These are phyloP conservation scores for Sporormia fimetaria DNA, from an alignment of 495 filamentous ascomycete species.

Conservation along the genomic window DNA sequence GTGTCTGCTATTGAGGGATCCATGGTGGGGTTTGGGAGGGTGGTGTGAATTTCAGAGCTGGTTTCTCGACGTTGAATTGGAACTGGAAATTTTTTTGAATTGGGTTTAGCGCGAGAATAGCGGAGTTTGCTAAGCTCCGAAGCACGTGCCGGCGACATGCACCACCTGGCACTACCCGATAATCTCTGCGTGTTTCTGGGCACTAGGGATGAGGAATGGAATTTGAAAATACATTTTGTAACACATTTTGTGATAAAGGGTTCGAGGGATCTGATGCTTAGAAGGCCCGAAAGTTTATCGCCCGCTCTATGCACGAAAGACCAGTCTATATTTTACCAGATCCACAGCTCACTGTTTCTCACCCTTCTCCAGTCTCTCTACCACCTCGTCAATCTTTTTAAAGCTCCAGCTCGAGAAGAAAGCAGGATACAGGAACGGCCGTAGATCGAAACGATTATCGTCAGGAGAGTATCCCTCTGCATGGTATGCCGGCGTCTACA, in stretches of 20 bases:
- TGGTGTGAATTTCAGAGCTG: background rate
- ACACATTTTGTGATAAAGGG: no score
- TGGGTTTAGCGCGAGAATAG: conserved; percentile 4
- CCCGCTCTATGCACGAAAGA: no score
- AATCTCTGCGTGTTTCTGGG: no score
- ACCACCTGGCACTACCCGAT: no score
- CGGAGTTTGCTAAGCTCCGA: conserved; percentile 5
- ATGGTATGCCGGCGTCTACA: conserved; percentile 30
- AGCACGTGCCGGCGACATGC: conserved; percentile 12
- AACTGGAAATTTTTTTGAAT: conserved; percentile 4
- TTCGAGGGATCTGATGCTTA: no score
- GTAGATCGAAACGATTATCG: conserved; percentile 55
- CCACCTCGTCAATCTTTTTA: conserved; percentile 27
- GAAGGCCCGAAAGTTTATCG: no score
- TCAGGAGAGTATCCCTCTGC: conserved; percentile 41
- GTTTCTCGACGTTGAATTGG: conserved; percentile 1
- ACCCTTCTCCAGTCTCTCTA: conserved; percentile 26
- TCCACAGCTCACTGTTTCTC: conserved; percentile 27
- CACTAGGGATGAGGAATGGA: no score
- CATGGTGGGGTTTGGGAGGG: conserved; percentile 1
- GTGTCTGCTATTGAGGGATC: background rate
- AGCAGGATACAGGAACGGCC: conserved; percentile 32
- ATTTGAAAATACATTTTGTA: no score
- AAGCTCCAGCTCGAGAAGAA: conserved; percentile 28
- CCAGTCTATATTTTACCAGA: no score